These are phyloP conservation scores for Nemania serpens DNA, from an alignment of 2,329 filamentous ascomycete species.

Conservation along the genomic window DNA sequence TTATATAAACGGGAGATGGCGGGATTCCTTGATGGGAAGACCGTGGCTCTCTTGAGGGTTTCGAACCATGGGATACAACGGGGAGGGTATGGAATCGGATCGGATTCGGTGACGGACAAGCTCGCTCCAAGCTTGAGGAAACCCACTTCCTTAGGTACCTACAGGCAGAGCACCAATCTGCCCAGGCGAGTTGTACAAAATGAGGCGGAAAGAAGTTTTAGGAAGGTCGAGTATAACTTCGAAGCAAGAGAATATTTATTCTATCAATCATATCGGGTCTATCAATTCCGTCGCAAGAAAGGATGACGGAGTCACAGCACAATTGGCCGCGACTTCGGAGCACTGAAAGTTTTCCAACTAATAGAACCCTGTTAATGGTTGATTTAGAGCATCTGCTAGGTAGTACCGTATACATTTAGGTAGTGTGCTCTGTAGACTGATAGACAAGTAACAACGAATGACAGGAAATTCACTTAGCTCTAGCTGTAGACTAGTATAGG, in stretches of 20 bases:
- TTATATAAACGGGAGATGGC: too few relatives aligned
- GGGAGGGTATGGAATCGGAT: neutral
- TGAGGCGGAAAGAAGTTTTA: neutral
- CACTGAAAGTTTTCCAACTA: neutral
- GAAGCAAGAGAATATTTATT: neutral
- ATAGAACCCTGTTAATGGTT: neutral
- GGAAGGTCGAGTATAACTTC: neutral
- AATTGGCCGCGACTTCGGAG: conserved; percentile 19
- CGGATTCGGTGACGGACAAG: neutral
- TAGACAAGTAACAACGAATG: too few relatives aligned
- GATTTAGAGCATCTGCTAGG: too few relatives aligned
- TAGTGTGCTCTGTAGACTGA: too few relatives aligned
- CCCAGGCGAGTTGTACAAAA: neutral
- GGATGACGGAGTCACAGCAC: conserved; percentile 1
- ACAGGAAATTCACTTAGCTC: too few relatives aligned
- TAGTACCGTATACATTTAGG: too few relatives aligned
- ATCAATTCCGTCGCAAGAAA: neutral
- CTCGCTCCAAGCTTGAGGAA: neutral
- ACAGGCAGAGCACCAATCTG: too few relatives aligned
- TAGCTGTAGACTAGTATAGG: too few relatives aligned
- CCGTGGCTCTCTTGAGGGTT: neutral
- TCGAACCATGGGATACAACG: neutral
- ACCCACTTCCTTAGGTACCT: neutral
- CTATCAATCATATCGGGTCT: neutral
- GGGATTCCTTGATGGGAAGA: too few relatives aligned